phyloP scores from a whole-genome alignment of 306 rosid genomes.

The Cucumis melo region DNA sequence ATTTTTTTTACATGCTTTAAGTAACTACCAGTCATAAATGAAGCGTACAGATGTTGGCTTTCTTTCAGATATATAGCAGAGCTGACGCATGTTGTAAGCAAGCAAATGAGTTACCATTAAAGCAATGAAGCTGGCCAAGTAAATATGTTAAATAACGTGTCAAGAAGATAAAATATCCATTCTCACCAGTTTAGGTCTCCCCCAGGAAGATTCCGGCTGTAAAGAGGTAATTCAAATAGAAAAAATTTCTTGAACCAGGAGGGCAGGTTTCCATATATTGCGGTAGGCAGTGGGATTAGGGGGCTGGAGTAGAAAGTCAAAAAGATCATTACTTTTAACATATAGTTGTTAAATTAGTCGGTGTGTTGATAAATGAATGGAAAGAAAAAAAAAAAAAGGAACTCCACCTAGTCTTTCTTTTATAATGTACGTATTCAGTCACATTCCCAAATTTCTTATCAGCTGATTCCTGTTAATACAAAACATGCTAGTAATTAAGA shows the following conservation, averaged over 20 bases:
- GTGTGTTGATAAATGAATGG: neutral
- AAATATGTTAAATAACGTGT: neutral
- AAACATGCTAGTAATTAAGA: neutral
- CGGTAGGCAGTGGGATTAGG: constrained; percentile 57
- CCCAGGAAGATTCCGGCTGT: constrained; percentile 53
- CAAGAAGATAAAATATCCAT: neutral
- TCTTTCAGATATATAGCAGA: neutral
- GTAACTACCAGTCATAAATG: neutral
- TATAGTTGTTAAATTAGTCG: neutral
- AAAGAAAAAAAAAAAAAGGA: neutral
- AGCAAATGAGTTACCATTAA: neutral
- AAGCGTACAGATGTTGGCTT: neutral
- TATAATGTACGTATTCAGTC: constrained; percentile 51
- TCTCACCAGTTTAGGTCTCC: constrained; percentile 54
- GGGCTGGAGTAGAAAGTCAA: constrained; percentile 48
- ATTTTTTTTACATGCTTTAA: neutral
- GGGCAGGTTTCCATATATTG: constrained; percentile 64
- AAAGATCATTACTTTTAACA: neutral
- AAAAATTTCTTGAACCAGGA: constrained; percentile 53
- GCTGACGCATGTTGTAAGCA: neutral
- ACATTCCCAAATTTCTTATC: constrained; percentile 85
- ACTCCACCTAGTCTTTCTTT: constrained; percentile 58
- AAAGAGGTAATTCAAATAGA: constrained; percentile 75
- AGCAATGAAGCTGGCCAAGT: neutral
- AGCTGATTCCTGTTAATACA: constrained; percentile 54